phyloP scores from a whole-genome alignment of 176 grass and related monocot genomes.

The Oryza glumipatula region DNA sequence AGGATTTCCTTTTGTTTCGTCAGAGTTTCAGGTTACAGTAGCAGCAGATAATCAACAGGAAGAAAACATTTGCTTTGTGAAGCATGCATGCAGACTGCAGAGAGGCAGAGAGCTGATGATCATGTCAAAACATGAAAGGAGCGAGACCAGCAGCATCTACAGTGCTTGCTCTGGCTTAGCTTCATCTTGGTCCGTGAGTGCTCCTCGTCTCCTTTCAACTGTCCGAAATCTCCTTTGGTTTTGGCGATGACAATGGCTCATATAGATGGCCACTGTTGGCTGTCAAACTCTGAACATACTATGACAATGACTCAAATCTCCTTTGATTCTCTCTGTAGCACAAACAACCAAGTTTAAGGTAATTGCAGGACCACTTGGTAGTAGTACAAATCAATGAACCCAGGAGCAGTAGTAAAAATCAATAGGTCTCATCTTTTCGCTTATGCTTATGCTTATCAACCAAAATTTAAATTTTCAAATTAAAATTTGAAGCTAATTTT shows the following conservation, averaged over 20 bases:
- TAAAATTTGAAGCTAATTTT: no score
- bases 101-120: neutral
- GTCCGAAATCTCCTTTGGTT: neutral
- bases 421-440: no score
- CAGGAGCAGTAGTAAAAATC: neutral
- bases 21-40: neutral
- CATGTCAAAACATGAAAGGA: neutral
- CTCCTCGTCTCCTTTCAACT: neutral
- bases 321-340: neutral
- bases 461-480: no score
- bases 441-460: no score
- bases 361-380: no score
- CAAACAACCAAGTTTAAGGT: neutral
- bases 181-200: conserved; percentile 29
- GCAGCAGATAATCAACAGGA: neutral
- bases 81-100: conserved; percentile 10
- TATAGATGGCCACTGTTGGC: neutral
- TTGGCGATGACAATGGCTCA: neutral
- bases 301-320: no score
- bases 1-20: neutral
- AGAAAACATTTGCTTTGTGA: conserved; percentile 12
- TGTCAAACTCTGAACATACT: neutral
- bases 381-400: no score
- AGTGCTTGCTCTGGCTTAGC: neutral
- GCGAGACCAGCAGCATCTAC: conserved; percentile 19